Evolutionary conservation across 495 filamentous ascomycete species (phyloP).

Genomic region (Tuber melanosporum): DNA sequence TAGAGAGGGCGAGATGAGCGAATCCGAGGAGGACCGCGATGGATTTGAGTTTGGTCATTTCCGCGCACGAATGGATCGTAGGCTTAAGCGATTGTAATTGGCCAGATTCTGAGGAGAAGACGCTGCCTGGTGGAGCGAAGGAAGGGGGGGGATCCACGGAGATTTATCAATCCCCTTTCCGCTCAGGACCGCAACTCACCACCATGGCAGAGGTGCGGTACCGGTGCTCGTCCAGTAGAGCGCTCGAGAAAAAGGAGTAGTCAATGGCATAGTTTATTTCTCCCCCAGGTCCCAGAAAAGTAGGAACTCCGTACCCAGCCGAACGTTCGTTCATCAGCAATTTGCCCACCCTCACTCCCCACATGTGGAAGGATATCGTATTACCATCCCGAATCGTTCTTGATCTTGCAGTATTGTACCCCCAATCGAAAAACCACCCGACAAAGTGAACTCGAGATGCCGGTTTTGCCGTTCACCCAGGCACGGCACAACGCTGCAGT

Average conservation of each 20-base stretch:
- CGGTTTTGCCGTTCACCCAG: not conserved
- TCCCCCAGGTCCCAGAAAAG: not conserved
- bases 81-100: not conserved
- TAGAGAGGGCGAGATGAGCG: conserved; percentile 19
- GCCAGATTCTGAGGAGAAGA: not conserved
- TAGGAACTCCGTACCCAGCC: not conserved
- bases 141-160: not conserved
- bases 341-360: not conserved
- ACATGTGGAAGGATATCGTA: not conserved
- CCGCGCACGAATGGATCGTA: not conserved
- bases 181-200: not conserved
- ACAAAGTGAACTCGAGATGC: not conserved
- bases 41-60: not conserved
- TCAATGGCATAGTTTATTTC: not conserved
- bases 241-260: not conserved
- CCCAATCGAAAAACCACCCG: not conserved
- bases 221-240: no score
- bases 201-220: not conserved
- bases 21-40: conserved; percentile 21
- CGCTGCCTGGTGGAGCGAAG: not conserved
- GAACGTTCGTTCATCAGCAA: not conserved
- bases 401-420: not conserved
- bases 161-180: not conserved
- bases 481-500: not conserved
- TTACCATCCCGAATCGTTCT: not conserved